Conservation (phyloP, 1,139 yeast species). For the Protomyces inundatus region DNA sequence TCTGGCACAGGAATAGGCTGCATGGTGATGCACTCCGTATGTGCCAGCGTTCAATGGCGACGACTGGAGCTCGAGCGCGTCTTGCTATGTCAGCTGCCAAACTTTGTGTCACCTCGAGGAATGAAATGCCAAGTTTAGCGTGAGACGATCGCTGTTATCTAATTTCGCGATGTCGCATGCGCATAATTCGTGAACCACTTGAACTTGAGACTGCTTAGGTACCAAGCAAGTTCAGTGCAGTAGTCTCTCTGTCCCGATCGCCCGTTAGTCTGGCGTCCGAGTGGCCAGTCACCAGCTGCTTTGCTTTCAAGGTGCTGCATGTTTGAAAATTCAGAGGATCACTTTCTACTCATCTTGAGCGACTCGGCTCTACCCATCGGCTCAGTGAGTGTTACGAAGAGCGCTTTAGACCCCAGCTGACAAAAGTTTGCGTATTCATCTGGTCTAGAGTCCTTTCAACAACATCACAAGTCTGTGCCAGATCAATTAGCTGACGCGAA, state of each 20-base stretch:
- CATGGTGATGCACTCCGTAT: no score
- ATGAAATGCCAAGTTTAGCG: neutral
- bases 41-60: no score
- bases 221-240: neutral
- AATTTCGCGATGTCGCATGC: neutral
- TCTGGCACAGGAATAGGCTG: slow-evolving; percentile 4
- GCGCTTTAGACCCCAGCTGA: neutral
- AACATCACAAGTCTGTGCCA: slow-evolving; percentile 2
- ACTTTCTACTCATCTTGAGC: slow-evolving; percentile 16
- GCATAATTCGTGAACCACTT: no score
- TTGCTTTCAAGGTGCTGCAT: neutral
- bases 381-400: slow-evolving; percentile 1
- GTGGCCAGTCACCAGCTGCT: no score
- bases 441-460: slow-evolving; percentile 26
- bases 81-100: no score
- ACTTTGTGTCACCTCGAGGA: no score
- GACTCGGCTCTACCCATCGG: slow-evolving; percentile 25
- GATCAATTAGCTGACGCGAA: slow-evolving; percentile 2
- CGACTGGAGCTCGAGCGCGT: no score
- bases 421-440: slow-evolving; percentile 27
- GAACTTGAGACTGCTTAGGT: neutral
- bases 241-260: neutral
- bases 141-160: neutral
- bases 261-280: no score
- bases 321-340: slow-evolving; percentile 6